A percentile compares a stretch with the other conserved stretches of the same genome.
Conservation (phyloP, 441 rosid genomes). For the Erysimum cheiri region DNA sequence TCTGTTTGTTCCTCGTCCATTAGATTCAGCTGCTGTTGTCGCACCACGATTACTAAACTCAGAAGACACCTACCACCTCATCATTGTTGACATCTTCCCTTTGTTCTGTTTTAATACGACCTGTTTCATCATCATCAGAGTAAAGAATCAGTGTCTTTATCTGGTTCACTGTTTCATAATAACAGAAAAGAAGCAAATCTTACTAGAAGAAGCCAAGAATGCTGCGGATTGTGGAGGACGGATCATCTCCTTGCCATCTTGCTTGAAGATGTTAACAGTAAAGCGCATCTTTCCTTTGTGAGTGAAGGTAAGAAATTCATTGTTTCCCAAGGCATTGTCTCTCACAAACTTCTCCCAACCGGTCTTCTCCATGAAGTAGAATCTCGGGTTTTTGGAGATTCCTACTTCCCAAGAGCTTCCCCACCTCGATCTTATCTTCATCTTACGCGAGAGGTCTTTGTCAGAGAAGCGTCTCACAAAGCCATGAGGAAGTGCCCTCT, state of each 20-base stretch:
- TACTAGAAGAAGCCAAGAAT: conserved; percentile 19
- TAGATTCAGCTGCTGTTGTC: background rate
- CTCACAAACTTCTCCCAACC: conserved; percentile 34
- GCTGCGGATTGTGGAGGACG: background rate
- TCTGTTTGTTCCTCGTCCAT: background rate
- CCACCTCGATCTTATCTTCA: conserved; percentile 21
- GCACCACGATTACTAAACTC: background rate
- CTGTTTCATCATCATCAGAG: conserved; percentile 23
- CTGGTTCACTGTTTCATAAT: background rate
- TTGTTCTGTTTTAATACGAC: conserved; percentile 13
- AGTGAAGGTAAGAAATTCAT: conserved; percentile 34
- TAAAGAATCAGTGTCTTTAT: background rate
- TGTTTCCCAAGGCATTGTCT: conserved; percentile 31
- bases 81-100: background rate
- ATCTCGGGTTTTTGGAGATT: background rate
- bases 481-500: conserved; percentile 6
- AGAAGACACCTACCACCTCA: background rate
- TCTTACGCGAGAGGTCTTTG: background rate
- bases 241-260: conserved; percentile 20
- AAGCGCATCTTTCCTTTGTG: conserved; percentile 30
- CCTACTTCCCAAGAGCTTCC: conserved; percentile 21
- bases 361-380: conserved; percentile 24
- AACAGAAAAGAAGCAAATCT: background rate
- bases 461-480: conserved; percentile 6
- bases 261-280: conserved; percentile 21